Evolutionary conservation across 495 filamentous ascomycete genomes (phyloP).

Genomic region (Penicillium longicatenatum): DNA sequence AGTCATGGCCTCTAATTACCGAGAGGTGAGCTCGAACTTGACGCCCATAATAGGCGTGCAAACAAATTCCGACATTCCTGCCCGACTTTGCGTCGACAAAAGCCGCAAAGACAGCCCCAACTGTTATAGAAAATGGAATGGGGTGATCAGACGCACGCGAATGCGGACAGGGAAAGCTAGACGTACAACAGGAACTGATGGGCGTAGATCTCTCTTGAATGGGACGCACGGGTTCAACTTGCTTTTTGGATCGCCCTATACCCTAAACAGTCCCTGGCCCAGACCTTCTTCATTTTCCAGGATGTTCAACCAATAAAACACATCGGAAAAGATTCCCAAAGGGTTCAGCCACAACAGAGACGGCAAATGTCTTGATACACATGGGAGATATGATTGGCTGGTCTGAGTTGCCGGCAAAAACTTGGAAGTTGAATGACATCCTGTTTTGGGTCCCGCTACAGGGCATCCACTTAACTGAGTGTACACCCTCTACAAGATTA

Average conservation of each 20-base stretch:
- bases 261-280: neutral
- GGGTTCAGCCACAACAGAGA: neutral
- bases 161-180: neutral
- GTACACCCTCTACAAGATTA: too few relatives aligned
- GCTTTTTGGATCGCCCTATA: neutral
- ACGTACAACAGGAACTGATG: neutral
- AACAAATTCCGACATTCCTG: constrained; percentile 9
- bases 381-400: neutral
- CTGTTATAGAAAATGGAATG: neutral
- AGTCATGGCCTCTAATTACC: neutral
- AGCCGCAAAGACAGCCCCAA: too few relatives aligned
- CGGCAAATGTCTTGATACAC: neutral
- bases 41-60: constrained; percentile 9
- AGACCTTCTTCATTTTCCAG: neutral
- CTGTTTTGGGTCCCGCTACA: neutral
- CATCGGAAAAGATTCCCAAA: neutral
- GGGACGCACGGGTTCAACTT: neutral
- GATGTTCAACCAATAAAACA: neutral
- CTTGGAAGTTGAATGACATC: neutral
- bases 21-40: constrained; percentile 7
- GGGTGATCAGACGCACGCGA: neutral
- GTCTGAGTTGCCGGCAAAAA: neutral
- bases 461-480: too few relatives aligned
- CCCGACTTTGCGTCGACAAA: neutral
- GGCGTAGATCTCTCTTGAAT: neutral